These are phyloP conservation scores for Hymenochaete sp. DNA, from an alignment of 1,284 basidiomycete species.

Conservation along the genomic window DNA sequence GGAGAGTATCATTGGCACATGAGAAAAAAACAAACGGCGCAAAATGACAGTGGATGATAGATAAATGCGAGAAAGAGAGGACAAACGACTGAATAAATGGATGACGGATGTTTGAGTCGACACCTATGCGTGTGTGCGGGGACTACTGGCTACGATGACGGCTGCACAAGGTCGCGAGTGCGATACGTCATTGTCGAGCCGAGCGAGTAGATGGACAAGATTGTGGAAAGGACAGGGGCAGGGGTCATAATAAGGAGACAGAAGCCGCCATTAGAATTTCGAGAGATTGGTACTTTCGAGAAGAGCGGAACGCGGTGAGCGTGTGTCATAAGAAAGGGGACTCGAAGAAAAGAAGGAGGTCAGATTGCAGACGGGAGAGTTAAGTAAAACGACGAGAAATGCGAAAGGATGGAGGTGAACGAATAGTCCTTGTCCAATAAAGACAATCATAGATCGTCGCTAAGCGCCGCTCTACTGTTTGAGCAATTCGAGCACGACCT, in stretches of 20 bases:
- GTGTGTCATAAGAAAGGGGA: too few species aligned
- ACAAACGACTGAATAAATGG: too few species aligned
- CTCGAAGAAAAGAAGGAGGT: too few species aligned
- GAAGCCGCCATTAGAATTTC: too few species aligned
- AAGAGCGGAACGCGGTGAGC: too few species aligned
- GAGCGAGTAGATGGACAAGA: neutral
- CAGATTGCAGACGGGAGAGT: neutral
- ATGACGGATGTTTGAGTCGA: too few species aligned
- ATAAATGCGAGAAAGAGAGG: too few species aligned
- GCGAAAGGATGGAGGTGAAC: neutral
- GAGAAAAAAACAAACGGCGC: too few species aligned
- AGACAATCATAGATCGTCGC: neutral
- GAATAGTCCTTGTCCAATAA: neutral
- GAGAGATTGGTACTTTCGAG: too few species aligned
- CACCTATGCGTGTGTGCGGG: neutral
- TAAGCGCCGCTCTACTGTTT: neutral
- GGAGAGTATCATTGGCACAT: too few species aligned
- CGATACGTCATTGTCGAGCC: neutral
- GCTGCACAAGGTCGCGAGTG: neutral
- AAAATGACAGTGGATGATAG: too few species aligned
- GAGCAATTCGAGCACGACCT: slow-evolving; percentile 1
- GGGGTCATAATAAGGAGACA: neutral
- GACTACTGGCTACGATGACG: neutral
- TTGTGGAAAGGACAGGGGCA: too few species aligned
- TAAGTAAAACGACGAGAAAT: neutral